phyloP scores from a whole-genome alignment of 2,329 filamentous ascomycete genomes.

The Stachybotrys echinatus region DNA sequence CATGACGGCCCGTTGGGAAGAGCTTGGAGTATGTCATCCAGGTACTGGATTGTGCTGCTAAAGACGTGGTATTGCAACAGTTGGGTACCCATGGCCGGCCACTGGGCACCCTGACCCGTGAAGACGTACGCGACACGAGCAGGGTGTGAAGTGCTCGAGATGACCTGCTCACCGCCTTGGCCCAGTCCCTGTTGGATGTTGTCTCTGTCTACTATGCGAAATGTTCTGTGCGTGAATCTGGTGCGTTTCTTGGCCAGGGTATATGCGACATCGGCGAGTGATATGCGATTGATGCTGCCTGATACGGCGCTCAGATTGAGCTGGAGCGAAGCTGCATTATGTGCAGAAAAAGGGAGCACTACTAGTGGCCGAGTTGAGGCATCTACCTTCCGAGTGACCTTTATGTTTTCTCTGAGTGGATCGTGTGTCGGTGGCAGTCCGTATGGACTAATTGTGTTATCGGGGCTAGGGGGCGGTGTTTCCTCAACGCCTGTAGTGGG shows the following conservation, averaged over 20 bases:
- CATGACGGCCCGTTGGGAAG: neutral
- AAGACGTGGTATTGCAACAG: slow-evolving; percentile 8
- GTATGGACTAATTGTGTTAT: no score
- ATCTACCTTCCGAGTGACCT: neutral
- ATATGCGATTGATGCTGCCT: slow-evolving; percentile 1
- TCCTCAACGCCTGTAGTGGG: no score
- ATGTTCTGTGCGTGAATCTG: slow-evolving; percentile 7
- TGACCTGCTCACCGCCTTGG: neutral
- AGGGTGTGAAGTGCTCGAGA: neutral
- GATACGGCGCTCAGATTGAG: slow-evolving; percentile 9
- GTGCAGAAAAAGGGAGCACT: slow-evolving; percentile 15
- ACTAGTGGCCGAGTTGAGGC: slow-evolving; percentile 11
- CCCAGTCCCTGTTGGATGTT: neutral
- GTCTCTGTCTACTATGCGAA: slow-evolving; percentile 3
- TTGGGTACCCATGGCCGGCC: slow-evolving; percentile 4
- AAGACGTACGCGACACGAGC: neutral
- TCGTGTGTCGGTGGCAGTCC: no score
- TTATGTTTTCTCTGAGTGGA: no score
- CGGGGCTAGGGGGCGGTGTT: no score
- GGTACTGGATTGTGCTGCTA: neutral
- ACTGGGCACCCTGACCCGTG: neutral
- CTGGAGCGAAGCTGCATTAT: slow-evolving; percentile 11
- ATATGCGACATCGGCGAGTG: slow-evolving; percentile 11
- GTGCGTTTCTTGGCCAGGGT: slow-evolving; percentile 10
- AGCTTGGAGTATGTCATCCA: neutral